Conservation (phyloP, 352 stramenopile genomes). For the Blastocystis sp. region DNA sequence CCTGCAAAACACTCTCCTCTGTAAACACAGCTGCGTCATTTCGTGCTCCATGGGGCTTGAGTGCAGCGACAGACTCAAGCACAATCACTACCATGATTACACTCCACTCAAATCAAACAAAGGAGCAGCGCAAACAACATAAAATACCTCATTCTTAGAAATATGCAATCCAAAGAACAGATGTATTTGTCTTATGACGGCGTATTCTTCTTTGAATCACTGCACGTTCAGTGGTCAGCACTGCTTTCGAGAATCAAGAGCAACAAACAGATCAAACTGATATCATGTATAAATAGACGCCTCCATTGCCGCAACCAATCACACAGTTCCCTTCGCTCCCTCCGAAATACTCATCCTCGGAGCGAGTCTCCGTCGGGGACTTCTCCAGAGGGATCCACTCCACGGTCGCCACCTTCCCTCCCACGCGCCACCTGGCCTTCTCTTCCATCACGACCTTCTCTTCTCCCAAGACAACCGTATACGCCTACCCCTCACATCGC, state of each 20-base stretch:
- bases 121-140: neutral
- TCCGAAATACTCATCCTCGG: constrained; percentile 2
- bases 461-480: neutral
- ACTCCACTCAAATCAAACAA: neutral
- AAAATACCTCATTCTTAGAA: neutral
- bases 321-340: constrained; percentile 34
- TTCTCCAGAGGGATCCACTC: constrained; percentile 50
- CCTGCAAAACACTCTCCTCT: no score
- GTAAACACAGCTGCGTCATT: no score
- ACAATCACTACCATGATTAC: neutral
- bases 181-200: neutral
- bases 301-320: constrained; percentile 32
- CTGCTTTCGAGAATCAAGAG: neutral
- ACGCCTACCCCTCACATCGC: neutral
- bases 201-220: neutral
- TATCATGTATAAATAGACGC: constrained; percentile 41
- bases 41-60: neutral
- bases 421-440: neutral
- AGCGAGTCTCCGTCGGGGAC: neutral
- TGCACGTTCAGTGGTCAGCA: neutral
- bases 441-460: neutral
- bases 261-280: constrained; percentile 34
- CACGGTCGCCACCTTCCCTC: constrained; percentile 20
- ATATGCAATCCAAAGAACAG: neutral
- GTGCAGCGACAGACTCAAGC: neutral